A percentile compares a stretch with the other conserved stretches of the same genome.
phyloP scores from a whole-genome alignment of 2,329 filamentous ascomycete genomes.

The Drechslerella dactyloides region DNA sequence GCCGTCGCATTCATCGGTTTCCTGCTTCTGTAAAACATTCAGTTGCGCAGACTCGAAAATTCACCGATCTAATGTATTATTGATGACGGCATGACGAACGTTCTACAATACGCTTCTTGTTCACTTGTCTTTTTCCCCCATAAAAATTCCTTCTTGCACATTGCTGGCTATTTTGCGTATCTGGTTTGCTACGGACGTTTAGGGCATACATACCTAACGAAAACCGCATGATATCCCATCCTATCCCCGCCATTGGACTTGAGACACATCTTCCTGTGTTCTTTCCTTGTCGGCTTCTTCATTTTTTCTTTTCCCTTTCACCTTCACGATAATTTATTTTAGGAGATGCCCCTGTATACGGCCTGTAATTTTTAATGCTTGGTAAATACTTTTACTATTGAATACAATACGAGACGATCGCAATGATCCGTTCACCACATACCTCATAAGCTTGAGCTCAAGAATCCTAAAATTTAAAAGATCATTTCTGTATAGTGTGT shows the following conservation, averaged over 20 bases:
- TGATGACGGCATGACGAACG: conserved; percentile 9
- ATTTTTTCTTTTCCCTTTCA: conserved; percentile 6
- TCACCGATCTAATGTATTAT: not conserved
- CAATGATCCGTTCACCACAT: too few species aligned
- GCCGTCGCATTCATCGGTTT: conserved; percentile 43
- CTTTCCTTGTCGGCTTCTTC: not conserved
- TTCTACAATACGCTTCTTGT: not conserved
- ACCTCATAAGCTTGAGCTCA: too few species aligned
- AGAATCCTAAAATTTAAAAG: too few species aligned
- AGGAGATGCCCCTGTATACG: not conserved
- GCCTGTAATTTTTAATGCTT: conserved; percentile 48
- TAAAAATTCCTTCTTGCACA: too few species aligned
- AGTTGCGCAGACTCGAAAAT: too few species aligned
- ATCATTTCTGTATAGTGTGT: too few species aligned
- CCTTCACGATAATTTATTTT: conserved; percentile 9
- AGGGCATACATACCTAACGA: conserved; percentile 1
- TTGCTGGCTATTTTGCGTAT: not conserved
- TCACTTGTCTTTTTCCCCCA: not conserved
- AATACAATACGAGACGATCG: not conserved
- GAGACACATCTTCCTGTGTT: too few species aligned
- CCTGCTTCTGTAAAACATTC: conserved; percentile 45
- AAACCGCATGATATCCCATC: not conserved
- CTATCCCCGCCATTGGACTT: too few species aligned
- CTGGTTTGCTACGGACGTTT: too few species aligned
- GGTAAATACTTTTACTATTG: conserved; percentile 22